Percentiles rank a stretch among this genome's conserved stretches.
Evolutionary conservation across 306 rosid species (phyloP).

Genomic region (Corylus americana): DNA sequence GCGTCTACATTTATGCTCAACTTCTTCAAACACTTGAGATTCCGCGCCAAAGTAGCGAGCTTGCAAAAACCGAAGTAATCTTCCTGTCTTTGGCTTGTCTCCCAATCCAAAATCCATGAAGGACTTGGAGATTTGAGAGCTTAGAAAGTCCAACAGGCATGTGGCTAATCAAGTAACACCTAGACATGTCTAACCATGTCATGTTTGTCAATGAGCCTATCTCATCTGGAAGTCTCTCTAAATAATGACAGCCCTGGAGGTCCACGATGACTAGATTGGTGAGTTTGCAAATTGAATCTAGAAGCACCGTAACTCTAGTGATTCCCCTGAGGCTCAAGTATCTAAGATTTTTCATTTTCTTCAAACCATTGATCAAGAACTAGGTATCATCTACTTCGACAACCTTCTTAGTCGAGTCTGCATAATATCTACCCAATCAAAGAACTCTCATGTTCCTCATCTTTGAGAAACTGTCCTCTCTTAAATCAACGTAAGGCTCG

Average conservation of each 20-base stretch:
- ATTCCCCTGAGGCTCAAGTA: slow-evolving; percentile 27
- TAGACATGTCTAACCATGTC: slow-evolving; percentile 25
- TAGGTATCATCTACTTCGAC: slow-evolving; percentile 15
- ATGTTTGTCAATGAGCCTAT: slow-evolving; percentile 25
- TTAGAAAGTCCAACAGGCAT: slow-evolving; percentile 23
- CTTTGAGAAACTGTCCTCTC: slow-evolving; percentile 22
- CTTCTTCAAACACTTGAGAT: background rate
- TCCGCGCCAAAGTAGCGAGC: background rate
- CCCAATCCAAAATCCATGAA: slow-evolving; percentile 25
- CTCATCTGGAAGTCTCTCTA: slow-evolving; percentile 20
- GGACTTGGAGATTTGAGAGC: slow-evolving; percentile 25
- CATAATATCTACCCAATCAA: slow-evolving; percentile 24
- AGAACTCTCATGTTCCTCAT: slow-evolving; percentile 16
- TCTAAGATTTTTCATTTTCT: slow-evolving; percentile 23
- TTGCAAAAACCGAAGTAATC: background rate
- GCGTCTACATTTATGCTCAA: slow-evolving; percentile 15
- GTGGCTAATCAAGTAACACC: slow-evolving; percentile 23
- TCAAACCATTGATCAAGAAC: slow-evolving; percentile 27
- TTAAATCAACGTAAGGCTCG: slow-evolving; percentile 16
- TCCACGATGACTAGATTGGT: slow-evolving; percentile 23
- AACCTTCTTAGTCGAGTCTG: background rate
- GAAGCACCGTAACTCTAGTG: slow-evolving; percentile 10
- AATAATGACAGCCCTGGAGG: slow-evolving; percentile 24
- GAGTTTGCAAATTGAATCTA: slow-evolving; percentile 18
- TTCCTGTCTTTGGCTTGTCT: no score